Evolutionary conservation across 2,329 filamentous ascomycete genomes (phyloP).

Genomic region (Ophiostoma sp.): DNA sequence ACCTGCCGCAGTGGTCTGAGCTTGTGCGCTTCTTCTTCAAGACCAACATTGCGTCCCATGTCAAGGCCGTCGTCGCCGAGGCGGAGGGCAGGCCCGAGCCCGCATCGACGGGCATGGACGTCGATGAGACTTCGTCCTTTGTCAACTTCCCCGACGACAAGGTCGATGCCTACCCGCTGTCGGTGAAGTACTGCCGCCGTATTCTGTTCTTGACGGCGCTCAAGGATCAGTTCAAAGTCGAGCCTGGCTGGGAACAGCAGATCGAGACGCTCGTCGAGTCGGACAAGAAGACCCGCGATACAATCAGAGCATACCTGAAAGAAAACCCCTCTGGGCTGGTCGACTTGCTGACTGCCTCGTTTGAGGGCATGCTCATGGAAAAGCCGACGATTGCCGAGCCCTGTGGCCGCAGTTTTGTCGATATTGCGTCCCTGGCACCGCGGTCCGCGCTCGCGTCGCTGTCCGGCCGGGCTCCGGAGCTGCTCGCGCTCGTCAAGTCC

Average conservation of each 20-base stretch:
- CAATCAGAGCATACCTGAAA: constrained; percentile 51
- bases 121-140: constrained; percentile 37
- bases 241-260: constrained; percentile 79
- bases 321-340: constrained; percentile 34
- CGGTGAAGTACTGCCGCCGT: constrained; percentile 60
- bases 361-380: constrained; percentile 50
- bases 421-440: constrained; percentile 42
- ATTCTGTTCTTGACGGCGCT: constrained; percentile 49
- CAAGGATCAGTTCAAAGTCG: constrained; percentile 47
- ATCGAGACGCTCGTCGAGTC: constrained; percentile 67
- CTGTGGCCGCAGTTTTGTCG: constrained; percentile 49
- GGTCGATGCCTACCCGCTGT: constrained; percentile 57
- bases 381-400: constrained; percentile 41
- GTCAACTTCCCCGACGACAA: constrained; percentile 45
- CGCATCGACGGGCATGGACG: constrained; percentile 33
- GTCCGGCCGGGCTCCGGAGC: constrained; percentile 42
- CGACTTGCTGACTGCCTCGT: constrained; percentile 48
- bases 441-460: constrained; percentile 43
- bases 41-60: constrained; percentile 28
- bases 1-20: constrained; percentile 48
- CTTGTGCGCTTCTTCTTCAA: constrained; percentile 48
- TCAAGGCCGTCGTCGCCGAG: constrained; percentile 18
- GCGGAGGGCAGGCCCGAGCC: constrained; percentile 9
- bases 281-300: constrained; percentile 58
- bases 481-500: constrained; percentile 59